These are phyloP conservation scores for Hymenochaete sp. DNA, from an alignment of 1,284 basidiomycete species.

Conservation along the genomic window DNA sequence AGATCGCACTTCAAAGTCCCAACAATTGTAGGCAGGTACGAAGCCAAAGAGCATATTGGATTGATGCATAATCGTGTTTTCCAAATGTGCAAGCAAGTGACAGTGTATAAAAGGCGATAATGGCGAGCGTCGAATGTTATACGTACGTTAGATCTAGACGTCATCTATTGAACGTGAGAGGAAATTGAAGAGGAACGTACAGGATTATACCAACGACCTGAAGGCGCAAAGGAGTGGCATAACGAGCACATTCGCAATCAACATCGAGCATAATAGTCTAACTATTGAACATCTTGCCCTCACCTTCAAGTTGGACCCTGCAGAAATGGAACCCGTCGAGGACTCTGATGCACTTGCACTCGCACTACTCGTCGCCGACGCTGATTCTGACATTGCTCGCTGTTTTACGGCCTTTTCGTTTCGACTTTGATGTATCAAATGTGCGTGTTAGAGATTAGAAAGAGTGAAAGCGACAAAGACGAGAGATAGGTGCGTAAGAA, in stretches of 20 bases:
- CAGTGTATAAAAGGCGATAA: too few species aligned
- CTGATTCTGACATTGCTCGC: slow-evolving; percentile 7
- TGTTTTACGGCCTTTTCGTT: too few species aligned
- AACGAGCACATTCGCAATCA: not conserved
- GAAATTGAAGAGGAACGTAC: not conserved
- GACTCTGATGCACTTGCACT: slow-evolving; percentile 13
- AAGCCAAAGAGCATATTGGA: too few species aligned
- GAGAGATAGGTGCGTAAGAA: not conserved
- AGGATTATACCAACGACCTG: slow-evolving; percentile 17
- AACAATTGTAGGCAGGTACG: not conserved
- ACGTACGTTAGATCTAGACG: too few species aligned
- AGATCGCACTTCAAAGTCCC: slow-evolving; percentile 33
- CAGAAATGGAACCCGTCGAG: slow-evolving; percentile 6
- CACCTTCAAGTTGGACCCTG: slow-evolving; percentile 17
- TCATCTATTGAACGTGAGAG: too few species aligned
- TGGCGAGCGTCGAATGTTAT: too few species aligned
- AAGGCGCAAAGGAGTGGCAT: too few species aligned
- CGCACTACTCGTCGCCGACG: slow-evolving; percentile 12
- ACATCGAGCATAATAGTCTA: not conserved
- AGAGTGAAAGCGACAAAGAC: too few species aligned
- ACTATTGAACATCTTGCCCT: not conserved
- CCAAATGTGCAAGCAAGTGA: too few species aligned
- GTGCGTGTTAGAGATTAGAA: too few species aligned
- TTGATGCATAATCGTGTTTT: too few species aligned
- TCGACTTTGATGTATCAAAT: too few species aligned